These are phyloP conservation scores for Pseudozyma thailandica DNA, from an alignment of 1,284 basidiomycete genomes.

Conservation along the genomic window DNA sequence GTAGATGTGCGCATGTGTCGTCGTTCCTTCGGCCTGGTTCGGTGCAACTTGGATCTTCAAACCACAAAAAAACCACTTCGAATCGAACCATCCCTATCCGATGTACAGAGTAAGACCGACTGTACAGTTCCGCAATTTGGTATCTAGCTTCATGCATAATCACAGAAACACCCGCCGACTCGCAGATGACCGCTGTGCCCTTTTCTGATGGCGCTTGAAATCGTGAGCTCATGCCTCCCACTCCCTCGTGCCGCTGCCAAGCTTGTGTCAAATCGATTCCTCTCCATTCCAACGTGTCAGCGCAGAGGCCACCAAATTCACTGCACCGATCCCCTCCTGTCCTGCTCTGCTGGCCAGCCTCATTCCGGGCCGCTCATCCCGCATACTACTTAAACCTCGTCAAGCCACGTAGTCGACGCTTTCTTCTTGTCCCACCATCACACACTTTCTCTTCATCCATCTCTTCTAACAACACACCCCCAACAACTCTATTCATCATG, in stretches of 20 bases:
- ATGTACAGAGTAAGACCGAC: neutral
- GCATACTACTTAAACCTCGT: constrained; percentile 35
- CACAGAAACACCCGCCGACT: constrained; percentile 14
- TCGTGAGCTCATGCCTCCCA: constrained; percentile 16
- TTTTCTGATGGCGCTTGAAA: constrained; percentile 13
- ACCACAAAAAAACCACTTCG: constrained; percentile 5
- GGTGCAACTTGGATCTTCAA: constrained; percentile 8
- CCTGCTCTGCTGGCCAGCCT: constrained; percentile 4
- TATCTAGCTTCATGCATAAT: constrained; percentile 1
- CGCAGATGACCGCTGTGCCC: constrained; percentile 13
- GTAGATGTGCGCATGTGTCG: constrained; percentile 10
- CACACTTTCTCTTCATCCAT: constrained; percentile 1
- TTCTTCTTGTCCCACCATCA: constrained; percentile 24
- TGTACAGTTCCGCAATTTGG: constrained; percentile 5
- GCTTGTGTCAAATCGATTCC: constrained; percentile 18
- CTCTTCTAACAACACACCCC: constrained; percentile 1
- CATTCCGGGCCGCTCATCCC: constrained; percentile 9
- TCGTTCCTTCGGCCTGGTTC: constrained; percentile 21
- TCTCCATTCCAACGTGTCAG: constrained; percentile 1
- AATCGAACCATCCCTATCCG: constrained; percentile 2
- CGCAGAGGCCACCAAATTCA: constrained; percentile 28
- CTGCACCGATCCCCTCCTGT: neutral
- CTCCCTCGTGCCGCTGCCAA: constrained; percentile 9
- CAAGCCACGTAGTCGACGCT: constrained; percentile 9
- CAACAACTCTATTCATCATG: constrained; percentile 31